Conservation (phyloP, 2,329 filamentous ascomycete species). For the Cryphonectria parasitica region DNA sequence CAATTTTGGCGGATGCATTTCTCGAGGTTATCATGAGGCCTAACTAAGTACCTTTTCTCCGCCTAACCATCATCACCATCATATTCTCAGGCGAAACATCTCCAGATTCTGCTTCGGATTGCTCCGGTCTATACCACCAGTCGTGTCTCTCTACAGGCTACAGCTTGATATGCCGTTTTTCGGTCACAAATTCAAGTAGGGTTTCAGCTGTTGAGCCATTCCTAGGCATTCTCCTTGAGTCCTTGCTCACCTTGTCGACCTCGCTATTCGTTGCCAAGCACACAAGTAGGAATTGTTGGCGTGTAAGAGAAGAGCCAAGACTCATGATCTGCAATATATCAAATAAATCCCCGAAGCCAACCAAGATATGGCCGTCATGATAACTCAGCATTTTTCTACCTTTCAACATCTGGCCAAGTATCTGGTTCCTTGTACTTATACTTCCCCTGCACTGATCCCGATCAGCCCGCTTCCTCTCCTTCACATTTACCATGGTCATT, state of each 20-base stretch:
- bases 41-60: neutral
- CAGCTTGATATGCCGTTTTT: neutral
- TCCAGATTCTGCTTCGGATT: neutral
- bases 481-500: constrained; percentile 1
- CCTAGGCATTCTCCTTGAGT: neutral
- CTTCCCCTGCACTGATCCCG: constrained; percentile 18
- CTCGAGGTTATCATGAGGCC: neutral
- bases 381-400: constrained; percentile 8
- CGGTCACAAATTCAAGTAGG: neutral
- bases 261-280: neutral
- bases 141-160: neutral
- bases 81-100: neutral
- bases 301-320: neutral
- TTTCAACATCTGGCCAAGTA: constrained; percentile 13
- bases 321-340: constrained; percentile 11
- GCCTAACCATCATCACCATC: neutral
- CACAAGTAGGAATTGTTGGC: neutral
- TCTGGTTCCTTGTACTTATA: constrained; percentile 10
- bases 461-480: neutral
- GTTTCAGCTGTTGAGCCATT: neutral
- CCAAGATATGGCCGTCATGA: constrained; percentile 14
- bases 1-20: neutral
- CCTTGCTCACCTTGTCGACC: neutral
- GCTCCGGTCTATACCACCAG: neutral
- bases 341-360: neutral